Evolutionary conservation across 2,329 filamentous ascomycete genomes (phyloP), one percentile per base, ranked within the genome.

Genomic region (Orbilia blumenaviensis): DNA sequence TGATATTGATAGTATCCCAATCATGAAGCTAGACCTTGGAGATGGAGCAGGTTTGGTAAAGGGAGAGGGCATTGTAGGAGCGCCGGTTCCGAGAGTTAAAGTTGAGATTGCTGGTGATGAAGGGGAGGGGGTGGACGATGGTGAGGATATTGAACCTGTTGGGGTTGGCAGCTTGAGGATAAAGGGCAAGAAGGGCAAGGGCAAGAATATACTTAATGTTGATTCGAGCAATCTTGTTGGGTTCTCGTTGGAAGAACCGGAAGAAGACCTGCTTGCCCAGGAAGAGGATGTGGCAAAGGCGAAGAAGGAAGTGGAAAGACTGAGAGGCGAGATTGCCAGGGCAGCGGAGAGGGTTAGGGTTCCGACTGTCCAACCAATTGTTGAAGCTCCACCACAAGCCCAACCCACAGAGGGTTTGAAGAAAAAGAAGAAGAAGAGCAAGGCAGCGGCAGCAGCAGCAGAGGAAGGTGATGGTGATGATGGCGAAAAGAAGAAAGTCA

Each of bases 1-100:
- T 7, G 94, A 99, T 81, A 90, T 99, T 46, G 95, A 99, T 83
- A 89, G 92, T 1, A 99, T 99, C 80, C 95, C 95, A 1, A 94
- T 99, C 80, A 95, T 99, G 89, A 90, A 96, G 81, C 86, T 99
- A 52, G 90, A 96, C 77, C 87, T 97, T 6, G 89, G 90, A 32
- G 87, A 87, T 74, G 82, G 86, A 7, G 83, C 82, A 41, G 80
- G 79, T 10, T 44, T 66, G 50, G 52, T 23, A 58, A 80, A 75
- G 44, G 18, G 77, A 32, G 56, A 75, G 67, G 66, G 81, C 58
- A 66, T 81, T 60, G 79, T 74, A 56, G 77, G 81, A 12, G 69
- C 81, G 12, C 72, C 81, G 73, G 85, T 86, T 78, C 83, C 85
- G 3, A 85, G 86, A 0, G 88, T 88, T 72, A 88, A 86, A 79